Evolutionary conservation across 2,329 filamentous ascomycete species (phyloP), one percentile per base, ranked within the genome.

Genomic region (Arthrobotrys entomopaga): DNA sequence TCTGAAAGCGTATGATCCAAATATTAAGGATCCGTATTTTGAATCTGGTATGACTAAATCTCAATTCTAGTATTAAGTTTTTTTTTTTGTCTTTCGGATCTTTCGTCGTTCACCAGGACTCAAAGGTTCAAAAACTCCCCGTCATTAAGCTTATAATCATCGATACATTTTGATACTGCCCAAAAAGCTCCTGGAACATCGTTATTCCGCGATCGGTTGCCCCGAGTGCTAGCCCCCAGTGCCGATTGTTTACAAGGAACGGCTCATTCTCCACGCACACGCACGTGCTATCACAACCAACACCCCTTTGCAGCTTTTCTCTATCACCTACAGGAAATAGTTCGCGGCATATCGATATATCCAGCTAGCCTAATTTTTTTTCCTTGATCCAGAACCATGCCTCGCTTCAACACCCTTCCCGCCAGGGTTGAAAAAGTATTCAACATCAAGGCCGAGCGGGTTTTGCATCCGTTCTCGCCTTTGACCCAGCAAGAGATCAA

Each of bases 401-500:
- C 70, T 11, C 63, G 63, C 43, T 74, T 63, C 43, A 58, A 63
- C 46, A 74, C 63, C 22, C 63, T 74, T 59, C 70, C 70, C 52
- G 70, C 70, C 57, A 65, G 50, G 42, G 63, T 74, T 20, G 70
- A 74, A 61, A 50, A 54, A 34, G 57, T 74, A 15, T 64, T 74
- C 63, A 67, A 74, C 49, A 52, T 63, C 53, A 70, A 70, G 19
- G 71, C 65, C 19, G 65, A 69, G 48, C 59, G 71, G 64, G 65
- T 69, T 46, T 29, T 75, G 46, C 88, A 90, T 77, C 88, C 88
- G 10, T 83, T 90, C 60, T 86, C 86, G 4, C 87, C 88, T 38
- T 82, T 90, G 48, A 85, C 83, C 26, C 83, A 83, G n/a, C 78
- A 81, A 20, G 88, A 90, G 79, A 88, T 90, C 75, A 82, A 82